Conservation (phyloP, 805 yeast species). For the Hanseniaspora meyeri region DNA sequence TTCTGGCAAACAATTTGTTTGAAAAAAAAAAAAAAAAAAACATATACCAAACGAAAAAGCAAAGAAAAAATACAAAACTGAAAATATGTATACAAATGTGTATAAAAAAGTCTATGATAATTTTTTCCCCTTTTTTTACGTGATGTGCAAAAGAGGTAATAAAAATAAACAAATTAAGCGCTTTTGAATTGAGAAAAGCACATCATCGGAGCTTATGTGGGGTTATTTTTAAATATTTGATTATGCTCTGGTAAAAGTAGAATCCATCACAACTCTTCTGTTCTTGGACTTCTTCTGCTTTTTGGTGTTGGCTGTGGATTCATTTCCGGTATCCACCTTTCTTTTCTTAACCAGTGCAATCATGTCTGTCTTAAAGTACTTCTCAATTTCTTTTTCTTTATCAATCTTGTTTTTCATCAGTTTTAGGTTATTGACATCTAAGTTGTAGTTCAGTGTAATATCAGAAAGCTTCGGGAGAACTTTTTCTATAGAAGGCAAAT, state of each 20-base stretch:
- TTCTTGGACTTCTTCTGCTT: not conserved
- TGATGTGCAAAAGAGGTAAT: no score
- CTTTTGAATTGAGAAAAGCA: no score
- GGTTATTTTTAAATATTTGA: not conserved
- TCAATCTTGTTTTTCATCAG: not conserved
- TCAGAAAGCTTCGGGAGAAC: not conserved
- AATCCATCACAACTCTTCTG: slow-evolving; percentile 2
- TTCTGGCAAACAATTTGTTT: not conserved
- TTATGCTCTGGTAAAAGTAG: not conserved
- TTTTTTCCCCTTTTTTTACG: no score
- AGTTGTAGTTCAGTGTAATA: slow-evolving; percentile 1
- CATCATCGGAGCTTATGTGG: no score
- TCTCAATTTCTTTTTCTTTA: not conserved
- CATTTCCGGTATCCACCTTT: not conserved
- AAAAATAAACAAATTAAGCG: no score
- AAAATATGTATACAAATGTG: no score
- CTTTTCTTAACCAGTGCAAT: not conserved
- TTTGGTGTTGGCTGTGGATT: not conserved
- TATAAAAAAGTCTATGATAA: no score
- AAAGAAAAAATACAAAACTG: no score
- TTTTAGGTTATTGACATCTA: not conserved
- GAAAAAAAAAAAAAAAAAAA: not conserved
- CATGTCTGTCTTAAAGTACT: not conserved
- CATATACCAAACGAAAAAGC: not conserved
- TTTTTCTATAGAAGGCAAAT: not conserved